Conservation (phyloP, 1,139 yeast species). For the Magnusiomyces suaveolens region DNA sequence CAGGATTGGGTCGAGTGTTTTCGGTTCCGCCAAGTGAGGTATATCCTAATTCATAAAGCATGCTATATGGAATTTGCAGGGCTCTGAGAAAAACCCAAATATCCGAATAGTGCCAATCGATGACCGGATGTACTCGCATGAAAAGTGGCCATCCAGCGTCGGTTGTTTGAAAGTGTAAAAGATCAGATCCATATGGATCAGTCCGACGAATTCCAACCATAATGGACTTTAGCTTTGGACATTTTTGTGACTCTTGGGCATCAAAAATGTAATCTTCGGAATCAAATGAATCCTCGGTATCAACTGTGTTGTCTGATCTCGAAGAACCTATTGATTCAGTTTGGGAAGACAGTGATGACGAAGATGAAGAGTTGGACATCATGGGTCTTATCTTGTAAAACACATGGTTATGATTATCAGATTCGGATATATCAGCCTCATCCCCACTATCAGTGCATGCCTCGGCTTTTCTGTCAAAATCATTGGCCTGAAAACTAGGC, state of each 20-base stretch:
- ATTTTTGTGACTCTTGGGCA: neutral
- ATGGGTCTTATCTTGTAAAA: neutral
- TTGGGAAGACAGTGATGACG: neutral
- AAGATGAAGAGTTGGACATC: neutral
- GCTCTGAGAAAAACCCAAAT: conserved; percentile 55
- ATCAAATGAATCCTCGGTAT: neutral
- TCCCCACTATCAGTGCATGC: neutral
- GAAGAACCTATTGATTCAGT: neutral
- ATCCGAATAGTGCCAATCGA: conserved; percentile 71
- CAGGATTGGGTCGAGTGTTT: conserved; percentile 59
- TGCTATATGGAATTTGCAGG: conserved; percentile 50
- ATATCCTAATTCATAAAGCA: conserved; percentile 64
- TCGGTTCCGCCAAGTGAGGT: conserved; percentile 72
- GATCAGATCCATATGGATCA: conserved; percentile 61
- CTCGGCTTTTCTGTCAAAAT: neutral
- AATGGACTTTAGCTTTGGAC: conserved; percentile 46
- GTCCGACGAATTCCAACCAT: conserved; percentile 73
- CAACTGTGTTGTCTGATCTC: neutral
- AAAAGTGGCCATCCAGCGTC: conserved; percentile 87
- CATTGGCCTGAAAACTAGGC: neutral
- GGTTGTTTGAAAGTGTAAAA: conserved; percentile 52
- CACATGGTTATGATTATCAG: neutral
- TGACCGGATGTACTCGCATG: conserved; percentile 66
- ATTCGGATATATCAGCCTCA: neutral
- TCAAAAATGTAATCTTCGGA: neutral